These are phyloP conservation scores for Rhynchospora breviuscula DNA, from an alignment of 176 grass and related monocot species.

Conservation along the genomic window DNA sequence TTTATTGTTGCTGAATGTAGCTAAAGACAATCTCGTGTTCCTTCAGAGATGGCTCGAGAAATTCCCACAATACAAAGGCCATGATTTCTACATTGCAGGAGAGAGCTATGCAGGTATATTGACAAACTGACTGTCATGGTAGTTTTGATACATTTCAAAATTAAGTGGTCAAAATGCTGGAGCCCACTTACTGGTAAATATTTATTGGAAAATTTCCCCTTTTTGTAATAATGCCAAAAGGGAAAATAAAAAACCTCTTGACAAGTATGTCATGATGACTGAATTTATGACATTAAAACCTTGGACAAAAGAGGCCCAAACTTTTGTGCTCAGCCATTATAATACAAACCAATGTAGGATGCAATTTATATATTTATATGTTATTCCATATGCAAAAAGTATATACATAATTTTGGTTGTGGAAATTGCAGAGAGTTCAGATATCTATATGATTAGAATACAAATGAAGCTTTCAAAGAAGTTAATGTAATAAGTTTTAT, in stretches of 20 bases:
- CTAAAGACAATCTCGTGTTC: conserved; percentile 83
- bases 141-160: neutral
- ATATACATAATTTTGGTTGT: neutral
- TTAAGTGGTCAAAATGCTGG: neutral
- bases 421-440: neutral
- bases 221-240: neutral
- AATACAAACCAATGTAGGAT: neutral
- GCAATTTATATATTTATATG: neutral
- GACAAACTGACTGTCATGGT: neutral
- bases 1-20: conserved; percentile 43
- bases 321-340: neutral
- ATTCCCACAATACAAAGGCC: conserved; percentile 78
- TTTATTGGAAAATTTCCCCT: too few species aligned
- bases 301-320: neutral
- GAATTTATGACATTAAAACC: neutral
- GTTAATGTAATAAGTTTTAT: neutral
- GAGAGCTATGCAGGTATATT: conserved; percentile 86
- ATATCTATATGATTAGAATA: neutral
- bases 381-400: too few species aligned
- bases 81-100: conserved; percentile 84
- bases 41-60: conserved; percentile 84
- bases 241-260: neutral
- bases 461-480: neutral
- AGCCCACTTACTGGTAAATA: neutral
- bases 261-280: neutral